Percentiles rank a stretch among this genome's conserved stretches.
These are phyloP conservation scores for Fusarium newnesense DNA, from an alignment of 2,329 filamentous ascomycete species.

Conservation along the genomic window DNA sequence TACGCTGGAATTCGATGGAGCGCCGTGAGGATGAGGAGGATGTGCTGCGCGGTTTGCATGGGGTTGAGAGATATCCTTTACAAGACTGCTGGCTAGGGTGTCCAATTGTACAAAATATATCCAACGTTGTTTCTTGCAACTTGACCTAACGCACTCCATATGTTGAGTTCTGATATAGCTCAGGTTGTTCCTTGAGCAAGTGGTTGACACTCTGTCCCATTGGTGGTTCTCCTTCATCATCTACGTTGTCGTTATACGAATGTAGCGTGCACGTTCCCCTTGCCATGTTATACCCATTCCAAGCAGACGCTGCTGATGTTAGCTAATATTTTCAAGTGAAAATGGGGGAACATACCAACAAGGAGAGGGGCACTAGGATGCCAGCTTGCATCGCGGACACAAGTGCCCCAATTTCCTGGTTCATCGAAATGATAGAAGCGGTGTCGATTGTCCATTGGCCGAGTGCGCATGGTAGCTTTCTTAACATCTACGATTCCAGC, in stretches of 20 bases:
- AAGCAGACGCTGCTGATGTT: slow-evolving; percentile 73
- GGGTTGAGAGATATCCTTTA: slow-evolving; percentile 17
- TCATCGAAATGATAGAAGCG: slow-evolving; percentile 69
- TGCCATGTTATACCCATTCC: slow-evolving; percentile 81
- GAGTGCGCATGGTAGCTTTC: slow-evolving; percentile 71
- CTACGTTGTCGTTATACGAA: slow-evolving; percentile 75
- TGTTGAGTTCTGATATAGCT: slow-evolving; percentile 38
- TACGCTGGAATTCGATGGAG: slow-evolving; percentile 34
- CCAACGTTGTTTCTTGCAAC: slow-evolving; percentile 31
- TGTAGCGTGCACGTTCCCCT: slow-evolving; percentile 82
- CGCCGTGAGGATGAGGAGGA: slow-evolving; percentile 25
- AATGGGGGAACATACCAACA: slow-evolving; percentile 61
- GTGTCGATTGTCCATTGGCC: slow-evolving; percentile 64
- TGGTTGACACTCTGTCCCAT: slow-evolving; percentile 69
- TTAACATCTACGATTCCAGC: slow-evolving; percentile 83
- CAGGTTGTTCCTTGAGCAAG: slow-evolving; percentile 58
- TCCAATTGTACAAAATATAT: slow-evolving; percentile 44
- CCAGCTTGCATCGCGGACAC: slow-evolving; percentile 90
- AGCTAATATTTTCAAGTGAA: slow-evolving; percentile 3
- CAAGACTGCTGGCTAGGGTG: slow-evolving; percentile 15
- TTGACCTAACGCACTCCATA: slow-evolving; percentile 25
- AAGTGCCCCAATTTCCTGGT: slow-evolving; percentile 74
- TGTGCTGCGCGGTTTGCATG: slow-evolving; percentile 11
- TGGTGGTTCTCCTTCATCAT: slow-evolving; percentile 71
- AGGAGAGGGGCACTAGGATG: slow-evolving; percentile 86